Conservation (phyloP, 441 rosid species). For the Macaranga tanarius region DNA sequence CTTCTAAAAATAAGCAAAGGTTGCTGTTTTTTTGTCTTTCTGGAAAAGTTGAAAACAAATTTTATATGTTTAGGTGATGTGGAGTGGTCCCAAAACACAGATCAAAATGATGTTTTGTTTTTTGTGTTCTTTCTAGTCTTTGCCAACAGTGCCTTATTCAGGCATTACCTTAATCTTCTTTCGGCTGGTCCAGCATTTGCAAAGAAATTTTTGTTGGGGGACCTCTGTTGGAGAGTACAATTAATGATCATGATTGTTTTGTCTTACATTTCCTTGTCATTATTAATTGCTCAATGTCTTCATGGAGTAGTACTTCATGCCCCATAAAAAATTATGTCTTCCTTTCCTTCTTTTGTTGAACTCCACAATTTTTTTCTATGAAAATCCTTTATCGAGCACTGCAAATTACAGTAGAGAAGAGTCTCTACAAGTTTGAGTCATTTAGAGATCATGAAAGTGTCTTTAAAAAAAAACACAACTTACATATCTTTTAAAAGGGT, state of each 20-base stretch:
- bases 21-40: not conserved
- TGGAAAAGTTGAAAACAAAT: not conserved
- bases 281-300: not conserved
- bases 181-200: not conserved
- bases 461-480: not conserved
- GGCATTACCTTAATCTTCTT: not conserved
- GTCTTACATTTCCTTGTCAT: not conserved
- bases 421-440: not conserved
- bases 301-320: not conserved
- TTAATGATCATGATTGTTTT: not conserved
- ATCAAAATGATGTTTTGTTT: not conserved
- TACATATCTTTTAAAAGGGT: not conserved
- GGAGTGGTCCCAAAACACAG: not conserved
- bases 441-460: not conserved
- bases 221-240: not conserved
- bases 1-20: not conserved
- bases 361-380: not conserved
- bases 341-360: not conserved
- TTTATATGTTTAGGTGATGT: not conserved
- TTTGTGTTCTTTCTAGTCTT: not conserved
- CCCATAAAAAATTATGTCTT: not conserved
- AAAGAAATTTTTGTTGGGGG: not conserved
- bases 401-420: not conserved
- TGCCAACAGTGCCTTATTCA: not conserved
- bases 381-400: no score